Percentiles rank a stretch among this genome's conserved stretches.
phyloP scores from a whole-genome alignment of 2,329 filamentous ascomycete species.

The Exophiala dermatitidis region DNA sequence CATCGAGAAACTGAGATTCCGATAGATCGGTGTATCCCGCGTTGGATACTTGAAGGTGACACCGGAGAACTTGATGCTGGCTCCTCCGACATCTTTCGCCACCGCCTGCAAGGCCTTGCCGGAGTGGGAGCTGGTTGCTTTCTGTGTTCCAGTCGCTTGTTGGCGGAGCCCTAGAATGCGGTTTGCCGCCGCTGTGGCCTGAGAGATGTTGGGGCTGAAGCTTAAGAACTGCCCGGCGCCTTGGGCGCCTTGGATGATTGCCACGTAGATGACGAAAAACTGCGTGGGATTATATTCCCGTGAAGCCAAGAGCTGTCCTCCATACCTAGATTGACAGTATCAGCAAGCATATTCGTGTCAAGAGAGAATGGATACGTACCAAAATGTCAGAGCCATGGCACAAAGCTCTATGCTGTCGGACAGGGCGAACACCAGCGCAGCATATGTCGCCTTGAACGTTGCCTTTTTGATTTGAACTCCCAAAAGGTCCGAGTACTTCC shows the following conservation, averaged over 20 bases:
- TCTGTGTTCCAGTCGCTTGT: slow-evolving; percentile 1
- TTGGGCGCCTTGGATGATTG: slow-evolving; percentile 61
- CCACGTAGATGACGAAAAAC: slow-evolving; percentile 57
- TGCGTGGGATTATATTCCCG: slow-evolving; percentile 42
- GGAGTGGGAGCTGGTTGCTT: slow-evolving; percentile 54
- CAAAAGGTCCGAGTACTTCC: slow-evolving; percentile 56
- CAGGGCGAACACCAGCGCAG: slow-evolving; percentile 60
- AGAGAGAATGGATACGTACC: slow-evolving; percentile 33
- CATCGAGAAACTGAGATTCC: slow-evolving; percentile 31
- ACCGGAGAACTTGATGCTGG: slow-evolving; percentile 31
- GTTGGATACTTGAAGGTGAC: slow-evolving; percentile 36
- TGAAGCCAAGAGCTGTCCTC: slow-evolving; percentile 50
- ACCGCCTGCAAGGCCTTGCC: slow-evolving; percentile 1
- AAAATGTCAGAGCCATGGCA: slow-evolving; percentile 57
- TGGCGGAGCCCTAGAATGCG: slow-evolving; percentile 32
- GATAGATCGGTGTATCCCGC: slow-evolving; percentile 30
- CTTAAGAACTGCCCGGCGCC: slow-evolving; percentile 60
- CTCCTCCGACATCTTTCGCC: slow-evolving; percentile 20
- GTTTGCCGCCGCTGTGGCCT: slow-evolving; percentile 35
- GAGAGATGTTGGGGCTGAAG: slow-evolving; percentile 52
- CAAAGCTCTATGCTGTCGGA: slow-evolving; percentile 59
- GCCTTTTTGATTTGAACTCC: slow-evolving; percentile 52
- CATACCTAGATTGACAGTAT: slow-evolving; percentile 50
- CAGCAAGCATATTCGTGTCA: not conserved
- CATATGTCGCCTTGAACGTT: slow-evolving; percentile 54